phyloP scores from a whole-genome alignment of 169 alveolate genomes.

The Plasmodium ovale region DNA sequence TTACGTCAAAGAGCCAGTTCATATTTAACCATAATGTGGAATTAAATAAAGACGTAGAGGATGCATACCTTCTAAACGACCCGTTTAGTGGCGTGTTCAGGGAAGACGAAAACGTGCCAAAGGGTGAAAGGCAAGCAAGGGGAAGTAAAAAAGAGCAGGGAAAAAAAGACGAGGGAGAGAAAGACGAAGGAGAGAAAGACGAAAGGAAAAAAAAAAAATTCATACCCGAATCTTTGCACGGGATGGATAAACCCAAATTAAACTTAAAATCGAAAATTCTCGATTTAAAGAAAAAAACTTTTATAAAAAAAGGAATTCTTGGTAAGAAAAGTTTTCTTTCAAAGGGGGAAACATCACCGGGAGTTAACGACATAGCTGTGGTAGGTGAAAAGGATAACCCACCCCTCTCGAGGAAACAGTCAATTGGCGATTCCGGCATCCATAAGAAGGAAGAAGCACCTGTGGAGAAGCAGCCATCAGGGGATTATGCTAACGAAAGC shows the following conservation, averaged over 20 bases:
- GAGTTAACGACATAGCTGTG: neutral
- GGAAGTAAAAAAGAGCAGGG: too few relatives aligned
- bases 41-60: slow-evolving; percentile 1
- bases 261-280: slow-evolving; percentile 28
- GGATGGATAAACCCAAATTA: slow-evolving; percentile 56
- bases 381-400: neutral
- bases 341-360: neutral
- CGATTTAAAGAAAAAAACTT: slow-evolving; percentile 26
- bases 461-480: slow-evolving; percentile 9
- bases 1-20: neutral
- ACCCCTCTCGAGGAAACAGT: too few relatives aligned
- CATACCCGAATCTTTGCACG: slow-evolving; percentile 42
- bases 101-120: neutral
- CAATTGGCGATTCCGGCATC: too few relatives aligned
- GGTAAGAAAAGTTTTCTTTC: slow-evolving; percentile 14
- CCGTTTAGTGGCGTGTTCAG: neutral
- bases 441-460: neutral
- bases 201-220: slow-evolving; percentile 6
- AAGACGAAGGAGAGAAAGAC: neutral
- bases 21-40: neutral
- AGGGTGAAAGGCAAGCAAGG: too few relatives aligned
- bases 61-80: neutral
- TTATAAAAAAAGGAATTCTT: slow-evolving; percentile 12
- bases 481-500: neutral
- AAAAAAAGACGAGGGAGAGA: neutral